Conservation (phyloP, 176 grass and related monocot genomes). For the Ensete ventricosum region DNA sequence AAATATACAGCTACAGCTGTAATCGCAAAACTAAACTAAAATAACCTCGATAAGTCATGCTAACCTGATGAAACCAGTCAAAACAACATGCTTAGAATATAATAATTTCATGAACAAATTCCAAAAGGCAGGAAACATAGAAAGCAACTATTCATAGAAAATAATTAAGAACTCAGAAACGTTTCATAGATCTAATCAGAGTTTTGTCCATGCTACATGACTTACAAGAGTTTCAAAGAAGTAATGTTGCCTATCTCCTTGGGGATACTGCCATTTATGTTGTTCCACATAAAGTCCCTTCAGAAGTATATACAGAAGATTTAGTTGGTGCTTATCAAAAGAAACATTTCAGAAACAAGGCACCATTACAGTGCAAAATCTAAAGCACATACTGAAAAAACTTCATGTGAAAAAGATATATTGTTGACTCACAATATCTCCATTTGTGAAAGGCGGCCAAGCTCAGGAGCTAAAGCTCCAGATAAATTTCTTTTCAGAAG, state of each 20-base stretch:
- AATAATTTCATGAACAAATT: background rate
- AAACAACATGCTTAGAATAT: background rate
- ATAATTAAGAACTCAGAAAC: background rate
- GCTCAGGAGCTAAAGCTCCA: constrained; percentile 72
- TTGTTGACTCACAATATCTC: constrained; percentile 60
- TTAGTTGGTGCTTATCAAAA: constrained; percentile 3
- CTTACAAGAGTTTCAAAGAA: constrained; percentile 76
- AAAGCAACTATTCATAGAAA: no score
- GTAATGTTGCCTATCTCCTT: constrained; percentile 80
- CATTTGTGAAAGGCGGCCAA: constrained; percentile 69
- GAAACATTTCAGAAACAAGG: background rate
- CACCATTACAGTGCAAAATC: constrained; percentile 1
- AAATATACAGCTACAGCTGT: no score
- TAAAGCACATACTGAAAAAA: background rate
- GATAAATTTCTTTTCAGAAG: constrained; percentile 60
- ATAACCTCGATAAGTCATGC: background rate
- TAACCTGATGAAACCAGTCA: background rate
- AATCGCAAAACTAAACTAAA: no score
- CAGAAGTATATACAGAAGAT: constrained; percentile 21
- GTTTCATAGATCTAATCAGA: background rate
- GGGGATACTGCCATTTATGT: constrained; percentile 70
- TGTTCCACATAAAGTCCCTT: constrained; percentile 99
- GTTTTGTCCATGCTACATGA: background rate
- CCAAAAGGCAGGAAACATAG: background rate
- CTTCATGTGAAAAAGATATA: background rate